phyloP scores from a whole-genome alignment of 1,284 basidiomycete genomes.

The Ustanciosporium gigantosporum region DNA sequence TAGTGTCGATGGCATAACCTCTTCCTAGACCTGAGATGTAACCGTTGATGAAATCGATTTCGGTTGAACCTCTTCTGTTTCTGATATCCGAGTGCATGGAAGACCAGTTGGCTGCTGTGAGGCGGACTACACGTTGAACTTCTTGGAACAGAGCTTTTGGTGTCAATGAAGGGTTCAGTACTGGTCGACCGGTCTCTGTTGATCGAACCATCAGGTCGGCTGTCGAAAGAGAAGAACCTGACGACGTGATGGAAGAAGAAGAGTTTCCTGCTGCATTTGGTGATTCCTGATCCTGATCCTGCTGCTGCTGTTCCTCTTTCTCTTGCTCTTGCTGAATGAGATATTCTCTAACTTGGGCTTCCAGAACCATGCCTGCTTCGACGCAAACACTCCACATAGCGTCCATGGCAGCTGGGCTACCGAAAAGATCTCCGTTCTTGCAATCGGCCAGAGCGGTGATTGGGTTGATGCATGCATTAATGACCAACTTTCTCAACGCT shows the following conservation, averaged over 20 bases:
- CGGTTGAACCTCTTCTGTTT: constrained; percentile 33
- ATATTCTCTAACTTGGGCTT: constrained; percentile 45
- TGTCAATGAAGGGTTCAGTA: constrained; percentile 41
- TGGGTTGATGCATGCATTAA: constrained; percentile 84
- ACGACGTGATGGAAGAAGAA: no score
- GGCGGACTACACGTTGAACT: constrained; percentile 37
- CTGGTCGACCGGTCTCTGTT: constrained; percentile 31
- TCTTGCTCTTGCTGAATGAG: constrained; percentile 3
- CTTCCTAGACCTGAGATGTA: constrained; percentile 74
- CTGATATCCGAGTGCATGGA: constrained; percentile 53
- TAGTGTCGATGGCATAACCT: constrained; percentile 69
- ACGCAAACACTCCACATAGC: constrained; percentile 48
- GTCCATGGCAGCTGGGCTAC: constrained; percentile 44
- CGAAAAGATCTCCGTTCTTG: constrained; percentile 72
- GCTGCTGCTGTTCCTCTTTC: constrained; percentile 1
- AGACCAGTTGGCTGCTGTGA: constrained; percentile 51
- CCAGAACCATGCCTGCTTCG: constrained; percentile 46
- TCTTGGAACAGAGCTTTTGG: constrained; percentile 44
- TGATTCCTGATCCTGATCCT: background rate
- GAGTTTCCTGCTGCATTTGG: background rate
- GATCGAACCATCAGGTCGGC: constrained; percentile 22
- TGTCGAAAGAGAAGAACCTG: background rate
- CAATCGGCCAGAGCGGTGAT: constrained; percentile 81
- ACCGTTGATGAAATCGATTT: constrained; percentile 77
- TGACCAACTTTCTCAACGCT: constrained; percentile 80